phyloP scores from a whole-genome alignment of 2,329 filamentous ascomycete species.

The Herpotrichia juniperi region DNA sequence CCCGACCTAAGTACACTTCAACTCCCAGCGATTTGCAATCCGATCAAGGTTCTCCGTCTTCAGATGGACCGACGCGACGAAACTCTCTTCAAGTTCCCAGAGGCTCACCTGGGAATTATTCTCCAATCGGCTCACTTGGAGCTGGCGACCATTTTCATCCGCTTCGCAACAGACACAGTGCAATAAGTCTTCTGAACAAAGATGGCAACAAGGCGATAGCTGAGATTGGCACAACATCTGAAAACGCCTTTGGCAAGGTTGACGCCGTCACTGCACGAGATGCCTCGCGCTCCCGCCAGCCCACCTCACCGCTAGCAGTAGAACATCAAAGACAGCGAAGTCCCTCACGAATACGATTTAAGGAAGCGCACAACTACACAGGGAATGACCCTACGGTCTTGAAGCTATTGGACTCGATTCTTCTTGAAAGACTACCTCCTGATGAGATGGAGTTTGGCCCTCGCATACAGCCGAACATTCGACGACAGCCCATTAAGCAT shows the following conservation, averaged over 20 bases:
- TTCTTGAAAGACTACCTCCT: conserved; percentile 67
- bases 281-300: conserved; percentile 33
- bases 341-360: conserved; percentile 55
- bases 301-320: conserved; percentile 35
- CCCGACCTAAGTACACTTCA: conserved; percentile 23
- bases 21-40: conserved; percentile 21
- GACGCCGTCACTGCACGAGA: conserved; percentile 55
- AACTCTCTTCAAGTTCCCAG: conserved; percentile 36
- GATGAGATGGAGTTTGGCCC: conserved; percentile 76
- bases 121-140: conserved; percentile 37
- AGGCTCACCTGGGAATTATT: conserved; percentile 30
- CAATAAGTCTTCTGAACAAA: conserved; percentile 65
- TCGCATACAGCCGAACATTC: conserved; percentile 72
- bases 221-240: conserved; percentile 68
- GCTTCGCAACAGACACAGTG: conserved; percentile 59
- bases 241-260: conserved; percentile 69
- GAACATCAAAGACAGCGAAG: conserved; percentile 34
- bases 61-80: conserved; percentile 43
- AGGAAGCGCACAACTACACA: conserved; percentile 79
- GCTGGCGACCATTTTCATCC: conserved; percentile 40
- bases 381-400: conserved; percentile 73
- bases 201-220: conserved; percentile 66
- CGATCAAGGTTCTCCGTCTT: conserved; percentile 29
- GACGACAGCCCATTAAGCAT: conserved; percentile 58
- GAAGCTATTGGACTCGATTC: conserved; percentile 80